Evolutionary conservation across 2,329 filamentous ascomycete species (phyloP), one percentile per base, ranked within the genome.

Genomic region (Coniella lustricola): DNA sequence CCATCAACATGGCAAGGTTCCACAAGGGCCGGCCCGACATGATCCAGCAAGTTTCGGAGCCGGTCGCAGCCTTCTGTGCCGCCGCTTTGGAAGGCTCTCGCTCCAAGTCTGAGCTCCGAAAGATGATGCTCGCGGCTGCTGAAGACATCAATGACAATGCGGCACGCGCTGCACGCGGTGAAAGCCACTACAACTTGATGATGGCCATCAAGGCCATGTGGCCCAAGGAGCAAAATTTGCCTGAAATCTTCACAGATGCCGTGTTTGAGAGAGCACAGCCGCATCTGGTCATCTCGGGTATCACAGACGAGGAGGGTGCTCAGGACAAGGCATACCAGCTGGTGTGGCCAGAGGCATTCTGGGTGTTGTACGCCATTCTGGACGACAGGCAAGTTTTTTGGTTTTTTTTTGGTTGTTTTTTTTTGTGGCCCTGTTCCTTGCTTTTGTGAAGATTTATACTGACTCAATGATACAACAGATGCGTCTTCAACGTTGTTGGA

Each of bases 1-100:
- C 56, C 10, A 44, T 58, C 18, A 54, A 54, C 7, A 54, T 54
- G 43, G 43, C 50, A 18, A 56, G 56, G 42, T 58, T 55, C 48
- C 56, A 59, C 49, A 50, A 49, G 29, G 55, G 55, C 22, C 54
- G 56, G 3, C 53, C 54, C 10, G 56, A 58, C 34, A 51, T 57
- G 18, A 50, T 57, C 13, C 56, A 59, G 38, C 50, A 56, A 10
- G 50, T 46, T 14, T 53, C 48, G 7, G 43, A 42, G 10, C 22
- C 47, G 5, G 53, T 56, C 3, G 46, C 47, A 5, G 36, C 36
- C 7, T 59, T 59, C 45, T 59, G 56, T 40, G 37, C 37, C 16
- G 42, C 52, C 2, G 55, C 48, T 4, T 12, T 13, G 12, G 12
- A 21, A 7, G 4, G 29, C 25, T 17, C 29, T 18, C 7, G 16